Evolutionary conservation across 108 stramenopile genomes (phyloP), one percentile per base, ranked within the genome.

Genomic region (Chaetoceros muelleri): DNA sequence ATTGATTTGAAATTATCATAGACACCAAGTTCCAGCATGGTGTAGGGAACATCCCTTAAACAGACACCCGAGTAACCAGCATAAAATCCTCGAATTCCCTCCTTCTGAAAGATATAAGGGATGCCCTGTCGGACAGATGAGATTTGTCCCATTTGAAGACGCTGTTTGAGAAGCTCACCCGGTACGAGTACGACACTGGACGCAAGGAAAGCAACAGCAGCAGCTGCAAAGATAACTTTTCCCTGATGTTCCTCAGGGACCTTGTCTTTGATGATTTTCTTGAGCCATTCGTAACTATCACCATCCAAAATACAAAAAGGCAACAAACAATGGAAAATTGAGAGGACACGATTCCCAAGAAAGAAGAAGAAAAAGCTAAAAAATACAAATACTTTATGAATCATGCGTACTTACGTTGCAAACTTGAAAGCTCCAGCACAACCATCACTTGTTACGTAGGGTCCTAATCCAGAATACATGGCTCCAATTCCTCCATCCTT

Each of bases 141-240:
- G 27, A 48, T 56, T 2, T 60, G 27, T 24, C 70, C 73, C 57
- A 72, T 65, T 61, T 80, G 78, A 34, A 80, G 47, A 23, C 65
- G 67, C 52, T 74, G 74, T 58, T 80, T 80, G n/a, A 80, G 24
- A n/a, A 80, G 55, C 50, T 80, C 78, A 7, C 73, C 73, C 22
- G 78, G 78, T 10, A 75, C 70, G n/a, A 74, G 28, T 3, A 80
- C 64, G n/a, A 80, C 44, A 50, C 64, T 66, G 25, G 56, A 64
- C 5, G 74, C 66, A 0, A 80, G 17, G 28, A 74, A 72, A 16
- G 78, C 74, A 2, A 54, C 57, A 16, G 66, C 78, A 3, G 74
- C 78, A 31, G 60, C 63, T 2, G 45, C 52, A 49, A 70, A 70
- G 24, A 53, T 18, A 10, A 50, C 52, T 22, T 28, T 25, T 22